Conservation (phyloP, 2,329 filamentous ascomycete species). For the Microsporum ferrugineum region DNA sequence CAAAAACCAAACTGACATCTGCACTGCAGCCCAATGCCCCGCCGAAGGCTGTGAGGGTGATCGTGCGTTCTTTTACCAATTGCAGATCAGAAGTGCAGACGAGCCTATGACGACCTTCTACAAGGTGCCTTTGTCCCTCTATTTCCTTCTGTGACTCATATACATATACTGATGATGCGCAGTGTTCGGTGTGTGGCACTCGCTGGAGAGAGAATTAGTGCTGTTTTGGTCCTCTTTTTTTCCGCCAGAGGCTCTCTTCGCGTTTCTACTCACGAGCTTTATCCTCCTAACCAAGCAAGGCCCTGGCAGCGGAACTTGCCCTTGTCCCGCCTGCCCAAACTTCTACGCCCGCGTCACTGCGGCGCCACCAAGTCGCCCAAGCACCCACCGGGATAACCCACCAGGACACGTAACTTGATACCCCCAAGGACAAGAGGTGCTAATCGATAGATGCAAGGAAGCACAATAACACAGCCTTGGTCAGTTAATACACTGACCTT, state of each 20-base stretch:
- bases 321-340: background rate
- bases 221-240: no score
- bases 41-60: conserved; percentile 67
- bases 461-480: no score
- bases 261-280: no score
- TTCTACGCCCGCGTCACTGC: background rate
- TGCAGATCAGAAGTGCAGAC: conserved; percentile 95
- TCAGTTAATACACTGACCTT: no score
- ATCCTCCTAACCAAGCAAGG: background rate
- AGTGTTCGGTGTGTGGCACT: conserved; percentile 31
- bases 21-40: conserved; percentile 59
- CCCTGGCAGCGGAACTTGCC: background rate
- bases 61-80: conserved; percentile 87
- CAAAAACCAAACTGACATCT: background rate
- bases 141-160: background rate
- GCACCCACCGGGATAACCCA: background rate
- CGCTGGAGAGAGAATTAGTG: conserved; percentile 40
- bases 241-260: no score
- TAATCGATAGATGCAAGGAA: background rate
- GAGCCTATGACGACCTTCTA: conserved; percentile 98
- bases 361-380: background rate
- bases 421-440: background rate
- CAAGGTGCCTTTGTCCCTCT: conserved; percentile 45
- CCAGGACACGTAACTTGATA: background rate
- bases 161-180: conserved; percentile 26